Evolutionary conservation across 306 rosid genomes (phyloP), one percentile per base, ranked within the genome.

Genomic region (Erythrophleum fordii): DNA sequence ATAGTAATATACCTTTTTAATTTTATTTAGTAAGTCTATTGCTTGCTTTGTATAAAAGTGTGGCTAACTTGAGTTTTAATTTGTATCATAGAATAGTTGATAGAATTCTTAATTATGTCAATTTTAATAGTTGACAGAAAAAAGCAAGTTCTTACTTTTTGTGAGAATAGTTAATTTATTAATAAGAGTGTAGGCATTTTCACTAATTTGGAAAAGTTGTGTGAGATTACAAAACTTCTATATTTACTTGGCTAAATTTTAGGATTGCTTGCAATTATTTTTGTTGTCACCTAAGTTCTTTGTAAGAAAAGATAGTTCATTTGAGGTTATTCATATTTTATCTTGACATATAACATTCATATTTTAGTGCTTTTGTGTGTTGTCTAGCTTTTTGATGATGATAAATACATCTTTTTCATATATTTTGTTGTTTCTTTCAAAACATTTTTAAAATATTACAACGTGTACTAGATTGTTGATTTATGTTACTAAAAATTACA

Each of bases 71-170:
- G 25, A 49, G 18, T 71, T 76, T 13, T 9, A 11, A 10, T 42
- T 61, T 60, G 20, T 46, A 35, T 67, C 10, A 41, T 17, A 14
- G 73, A 72, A 18, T 64, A 17, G 58, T 45, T 71, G 64, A 52
- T n/a, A 18, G 59, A 66, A 25, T 79, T 75, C 16, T 62, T 28
- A 45, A 35, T 42, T 20, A 49, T 62, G 6, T 20, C 17, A 46
- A 28, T 52, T 74, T 60, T 13, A 73, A 26, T 78, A 1, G 29
- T 60, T 60, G 74, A 49, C 69, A 8, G 48, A 28, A 68, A 68
- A 41, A 3, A 59, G 29, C 45, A 42, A 42, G 59, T 46, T 75
- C 22, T 26, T 49, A 42, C 46, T 73, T 18, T 58, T 65, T 20
- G 65, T 53, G 51, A 25, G 64, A 48, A 2, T 25, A 72, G 9